A percentile compares a stretch with the other conserved stretches of the same genome.
phyloP scores from a whole-genome alignment of 495 filamentous ascomycete genomes.

The Lasiosphaeriaceae sp. region DNA sequence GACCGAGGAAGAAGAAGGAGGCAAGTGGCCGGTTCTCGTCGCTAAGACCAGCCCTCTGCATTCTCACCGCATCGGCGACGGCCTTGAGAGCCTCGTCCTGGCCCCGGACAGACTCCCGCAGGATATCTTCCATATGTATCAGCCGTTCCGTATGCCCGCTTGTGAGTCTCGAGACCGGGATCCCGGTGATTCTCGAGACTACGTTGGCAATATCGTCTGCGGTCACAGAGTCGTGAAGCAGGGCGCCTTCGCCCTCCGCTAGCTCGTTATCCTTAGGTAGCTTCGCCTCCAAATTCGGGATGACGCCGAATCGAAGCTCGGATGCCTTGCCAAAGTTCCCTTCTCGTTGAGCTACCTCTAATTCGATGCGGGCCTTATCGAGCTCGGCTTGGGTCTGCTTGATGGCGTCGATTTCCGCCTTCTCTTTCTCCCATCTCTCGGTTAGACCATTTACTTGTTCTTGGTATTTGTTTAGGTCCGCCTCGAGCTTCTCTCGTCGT shows the following conservation, averaged over 20 bases:
- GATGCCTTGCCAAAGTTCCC: slow-evolving; percentile 89
- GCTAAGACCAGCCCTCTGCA: slow-evolving; percentile 88
- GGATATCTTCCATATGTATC: slow-evolving; percentile 88
- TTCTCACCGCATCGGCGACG: slow-evolving; percentile 87
- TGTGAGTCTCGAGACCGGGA: slow-evolving; percentile 86
- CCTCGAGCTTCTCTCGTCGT: slow-evolving; percentile 79
- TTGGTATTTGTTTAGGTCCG: slow-evolving; percentile 67
- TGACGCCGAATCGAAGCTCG: slow-evolving; percentile 80
- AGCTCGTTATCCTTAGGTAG: slow-evolving; percentile 70
- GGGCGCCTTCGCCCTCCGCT: slow-evolving; percentile 41
- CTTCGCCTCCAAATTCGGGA: slow-evolving; percentile 73
- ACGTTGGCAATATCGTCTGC: slow-evolving; percentile 91
- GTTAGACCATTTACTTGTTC: slow-evolving; percentile 64
- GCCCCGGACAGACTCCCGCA: slow-evolving; percentile 79
- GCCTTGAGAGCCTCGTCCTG: slow-evolving; percentile 91
- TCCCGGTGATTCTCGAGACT: slow-evolving; percentile 86
- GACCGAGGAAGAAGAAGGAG: slow-evolving; percentile 96
- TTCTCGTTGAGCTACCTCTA: slow-evolving; percentile 82
- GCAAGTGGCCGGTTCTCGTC: slow-evolving; percentile 89
- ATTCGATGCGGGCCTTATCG: slow-evolving; percentile 76
- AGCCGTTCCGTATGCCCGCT: slow-evolving; percentile 89
- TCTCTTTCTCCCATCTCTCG: slow-evolving; percentile 85
- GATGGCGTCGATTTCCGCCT: slow-evolving; percentile 73
- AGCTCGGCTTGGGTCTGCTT: slow-evolving; percentile 82
- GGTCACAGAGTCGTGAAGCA: slow-evolving; percentile 90